Evolutionary conservation across 805 yeast genomes (phyloP), one percentile per base, ranked within the genome.

Genomic region (Zygotorulaspora sp.): DNA sequence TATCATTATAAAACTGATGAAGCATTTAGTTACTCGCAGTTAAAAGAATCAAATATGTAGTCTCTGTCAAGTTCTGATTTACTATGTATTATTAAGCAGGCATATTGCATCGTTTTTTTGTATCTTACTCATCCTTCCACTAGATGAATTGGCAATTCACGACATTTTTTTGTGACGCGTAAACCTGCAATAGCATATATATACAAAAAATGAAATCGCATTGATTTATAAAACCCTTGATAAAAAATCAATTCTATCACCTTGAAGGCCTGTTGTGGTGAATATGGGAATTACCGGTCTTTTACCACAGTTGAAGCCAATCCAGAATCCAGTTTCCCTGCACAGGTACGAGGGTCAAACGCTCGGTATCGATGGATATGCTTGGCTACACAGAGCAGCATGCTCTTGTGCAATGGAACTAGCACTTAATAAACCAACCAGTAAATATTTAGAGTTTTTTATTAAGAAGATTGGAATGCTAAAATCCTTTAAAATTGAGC

Each of bases 351-450:
- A 77, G 10, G 96, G 96, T 1, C 71, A 80, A 52, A 78, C 83
- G 0, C 64, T 89, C 29, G 99, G 95, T 0, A 80, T 92, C n/a
- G 99, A 92, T 57, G 89, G 95, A 0, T 92, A 87, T 55, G 88
- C 96, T 1, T 92, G 99, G 99, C 73, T 92, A 4, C 99, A 92
- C 62, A 75, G 85, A 46, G 89, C 92, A 4, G 79, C 85, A 3
- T 74, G 80, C 35, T 67, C 86, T 12, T 89, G 97, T 62, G 83
- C 97, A 0, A 77, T 74, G 61, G 96, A 92, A 34, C 65, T 92
- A 32, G 86, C 87, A 6, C 66, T 74, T 35, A 84, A 76, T 8
- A 60, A 64, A 35, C 86, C 88, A 1, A 86, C 97, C 0, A 67
- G 70, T n/a, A 72, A 76, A 52, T 84, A 83, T 56, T 60, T 90